phyloP scores from a whole-genome alignment of 768 basidiomycete genomes.

The Rhodotorula babjevae region DNA sequence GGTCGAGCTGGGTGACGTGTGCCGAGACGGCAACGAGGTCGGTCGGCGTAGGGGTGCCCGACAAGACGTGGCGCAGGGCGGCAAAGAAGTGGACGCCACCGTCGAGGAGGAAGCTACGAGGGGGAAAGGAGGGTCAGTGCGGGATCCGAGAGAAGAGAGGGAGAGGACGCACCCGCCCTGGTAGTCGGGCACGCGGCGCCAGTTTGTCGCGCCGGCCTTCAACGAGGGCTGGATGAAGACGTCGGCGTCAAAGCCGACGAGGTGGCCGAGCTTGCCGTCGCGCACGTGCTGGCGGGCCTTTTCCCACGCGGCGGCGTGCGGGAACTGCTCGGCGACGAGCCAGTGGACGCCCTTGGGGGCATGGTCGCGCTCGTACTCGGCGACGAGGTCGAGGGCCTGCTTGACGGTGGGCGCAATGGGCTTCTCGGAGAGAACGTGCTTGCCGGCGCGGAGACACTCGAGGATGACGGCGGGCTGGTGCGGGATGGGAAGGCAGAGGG shows the following conservation, averaged over 20 bases:
- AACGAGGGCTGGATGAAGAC: conserved; percentile 45
- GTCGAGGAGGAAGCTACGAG: conserved; percentile 57
- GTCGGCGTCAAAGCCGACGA: conserved; percentile 62
- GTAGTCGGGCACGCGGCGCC: conserved; percentile 72
- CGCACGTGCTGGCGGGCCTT: conserved; percentile 46
- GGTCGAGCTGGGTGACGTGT: conserved; percentile 64
- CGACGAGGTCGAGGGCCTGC: conserved; percentile 61
- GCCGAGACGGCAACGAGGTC: conserved; percentile 59
- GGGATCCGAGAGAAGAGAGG: neutral
- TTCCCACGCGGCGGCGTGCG: conserved; percentile 13
- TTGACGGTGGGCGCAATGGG: conserved; percentile 70
- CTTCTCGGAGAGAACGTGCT: conserved; percentile 85
- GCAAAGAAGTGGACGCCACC: conserved; percentile 67
- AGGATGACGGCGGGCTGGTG: conserved; percentile 65
- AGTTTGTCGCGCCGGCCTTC: conserved; percentile 45
- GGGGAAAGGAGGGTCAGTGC: neutral
- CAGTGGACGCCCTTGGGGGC: conserved; percentile 55
- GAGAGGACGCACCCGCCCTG: conserved; percentile 45
- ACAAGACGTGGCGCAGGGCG: conserved; percentile 44
- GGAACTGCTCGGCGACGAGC: conserved; percentile 35
- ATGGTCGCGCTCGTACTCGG: conserved; percentile 61
- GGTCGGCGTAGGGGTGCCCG: conserved; percentile 44
- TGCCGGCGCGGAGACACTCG: conserved; percentile 59
- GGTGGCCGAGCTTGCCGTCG: conserved; percentile 65
- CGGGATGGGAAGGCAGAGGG: conserved; percentile 72